Percentiles rank a stretch among this genome's conserved stretches.
phyloP scores from a whole-genome alignment of 768 basidiomycete species.

The Lentinula sp. region DNA sequence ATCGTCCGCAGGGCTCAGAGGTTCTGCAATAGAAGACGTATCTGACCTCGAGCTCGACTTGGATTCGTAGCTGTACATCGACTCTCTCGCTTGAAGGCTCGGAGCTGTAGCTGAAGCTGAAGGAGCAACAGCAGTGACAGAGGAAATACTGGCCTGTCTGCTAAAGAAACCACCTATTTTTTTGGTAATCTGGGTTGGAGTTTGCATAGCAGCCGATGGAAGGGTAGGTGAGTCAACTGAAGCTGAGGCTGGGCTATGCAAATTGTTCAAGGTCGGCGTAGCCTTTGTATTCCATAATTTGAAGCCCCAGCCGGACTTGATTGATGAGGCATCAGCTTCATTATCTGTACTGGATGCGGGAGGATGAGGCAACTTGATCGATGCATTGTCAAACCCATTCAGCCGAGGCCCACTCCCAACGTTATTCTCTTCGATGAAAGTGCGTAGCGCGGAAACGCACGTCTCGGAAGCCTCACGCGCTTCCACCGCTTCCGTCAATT shows the following conservation, averaged over 20 bases:
- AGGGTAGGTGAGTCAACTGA: slow-evolving; percentile 7
- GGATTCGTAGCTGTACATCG: slow-evolving; percentile 17
- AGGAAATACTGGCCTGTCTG: slow-evolving; percentile 31
- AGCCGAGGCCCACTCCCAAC: slow-evolving; percentile 34
- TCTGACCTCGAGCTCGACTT: slow-evolving; percentile 27
- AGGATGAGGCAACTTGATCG: slow-evolving; percentile 34
- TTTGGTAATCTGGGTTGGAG: slow-evolving; percentile 24
- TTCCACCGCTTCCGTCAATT: slow-evolving; percentile 74
- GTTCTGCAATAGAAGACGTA: slow-evolving; percentile 27
- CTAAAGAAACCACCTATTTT: slow-evolving; percentile 47
- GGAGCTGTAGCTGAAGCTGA: slow-evolving; percentile 6
- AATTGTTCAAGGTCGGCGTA: slow-evolving; percentile 5
- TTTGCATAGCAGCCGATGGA: slow-evolving; percentile 6
- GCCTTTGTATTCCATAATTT: slow-evolving; percentile 9
- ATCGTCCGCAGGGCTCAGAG: slow-evolving; percentile 18
- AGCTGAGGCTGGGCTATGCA: slow-evolving; percentile 8
- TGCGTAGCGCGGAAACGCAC: slow-evolving; percentile 76
- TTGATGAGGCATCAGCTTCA: slow-evolving; percentile 17
- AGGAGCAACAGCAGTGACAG: slow-evolving; percentile 14
- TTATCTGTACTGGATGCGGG: slow-evolving; percentile 33
- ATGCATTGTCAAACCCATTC: slow-evolving; percentile 12
- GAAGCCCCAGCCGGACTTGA: slow-evolving; percentile 50
- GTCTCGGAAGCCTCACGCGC: slow-evolving; percentile 83
- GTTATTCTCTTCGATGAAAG: slow-evolving; percentile 74
- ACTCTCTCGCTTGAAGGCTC: slow-evolving; percentile 12